Percentiles rank a stretch among this genome's conserved stretches.
Evolutionary conservation across 2,329 filamentous ascomycete species (phyloP).

Genomic region (Didymella keratinophila): DNA sequence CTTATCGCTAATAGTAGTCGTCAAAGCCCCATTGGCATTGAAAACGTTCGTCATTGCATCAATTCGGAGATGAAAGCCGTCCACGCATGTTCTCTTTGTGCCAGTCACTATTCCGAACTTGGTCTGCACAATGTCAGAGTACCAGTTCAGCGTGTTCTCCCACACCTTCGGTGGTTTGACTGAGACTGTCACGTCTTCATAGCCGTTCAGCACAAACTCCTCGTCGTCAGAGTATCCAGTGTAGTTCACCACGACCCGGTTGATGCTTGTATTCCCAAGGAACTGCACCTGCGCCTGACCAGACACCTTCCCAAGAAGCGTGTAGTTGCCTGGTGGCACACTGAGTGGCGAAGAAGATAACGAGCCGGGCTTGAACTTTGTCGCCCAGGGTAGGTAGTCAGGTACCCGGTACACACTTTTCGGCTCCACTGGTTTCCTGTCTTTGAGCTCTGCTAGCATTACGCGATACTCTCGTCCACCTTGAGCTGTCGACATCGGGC

Average conservation of each 20-base stretch:
- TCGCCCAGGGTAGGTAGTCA: not conserved
- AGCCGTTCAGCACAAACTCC: not conserved
- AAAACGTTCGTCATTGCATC: slow-evolving; percentile 53
- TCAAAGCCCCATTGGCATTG: slow-evolving; percentile 53
- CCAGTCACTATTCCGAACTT: slow-evolving; percentile 39
- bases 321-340: not conserved
- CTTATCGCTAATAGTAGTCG: slow-evolving; percentile 49
- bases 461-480: not conserved
- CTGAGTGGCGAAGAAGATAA: not conserved
- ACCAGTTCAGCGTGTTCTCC: not conserved
- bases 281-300: not conserved
- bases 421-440: not conserved
- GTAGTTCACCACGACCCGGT: not conserved
- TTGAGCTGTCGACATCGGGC: not conserved
- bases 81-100: slow-evolving; percentile 52
- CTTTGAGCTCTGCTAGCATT: not conserved
- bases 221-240: not conserved
- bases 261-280: not conserved
- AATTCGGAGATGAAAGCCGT: slow-evolving; percentile 52
- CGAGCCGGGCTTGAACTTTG: not conserved
- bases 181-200: not conserved
- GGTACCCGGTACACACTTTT: not conserved
- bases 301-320: not conserved
- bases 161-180: not conserved
- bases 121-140: slow-evolving; percentile 40